Base-by-base conservation (phyloP, 352 stramenopile species). In the Phytophthora cactorum region DNA sequence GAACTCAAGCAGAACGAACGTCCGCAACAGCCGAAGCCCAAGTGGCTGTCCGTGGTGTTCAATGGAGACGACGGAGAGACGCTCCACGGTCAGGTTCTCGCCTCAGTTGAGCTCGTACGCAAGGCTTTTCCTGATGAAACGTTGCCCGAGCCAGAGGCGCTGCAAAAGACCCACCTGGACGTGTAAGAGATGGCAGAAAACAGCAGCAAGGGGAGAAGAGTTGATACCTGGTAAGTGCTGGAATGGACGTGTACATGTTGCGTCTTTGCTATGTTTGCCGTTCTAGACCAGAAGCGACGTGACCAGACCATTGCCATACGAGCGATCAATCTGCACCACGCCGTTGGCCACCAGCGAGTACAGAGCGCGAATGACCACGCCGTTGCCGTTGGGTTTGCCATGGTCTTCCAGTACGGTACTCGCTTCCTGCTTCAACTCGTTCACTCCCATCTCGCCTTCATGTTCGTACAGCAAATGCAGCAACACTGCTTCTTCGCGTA, bases 241-340 rank as follows among this genome's bases (percentile, higher is more conserved):
- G 36, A 43, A 43, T 43, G 36, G 12, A 43, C 4, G 36, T 43
- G 32, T 38, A 12, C 6, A 38, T 38, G 8, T 38, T 38, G 36
- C 36, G 12, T 43, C 10, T 52, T 52, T 22, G 6, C 32, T 34
- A 31, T n/a, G 25, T 17, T 22, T 52, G 43, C 14, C 27, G 36
- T 49, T 29, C 62, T 72, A 92, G 8, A 92, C 72, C 29, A 92
- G 66, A 15, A 92, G 57, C 7, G 75, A 88, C 5, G 84, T 92
- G 28, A 90, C 81, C 25, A 92, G 73, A 1, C 84, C 84, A 44
- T 86, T 84, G 29, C 79, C 79, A 50, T 81, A 85, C 3, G 79
- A 88, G 9, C 84, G 74, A 59, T 92, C 84, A 55, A 90, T 88
- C 59, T 90, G 84, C 63, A 92, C 82, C 5, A 89, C 67, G n/a